Percentiles rank a stretch among this genome's conserved stretches.
phyloP scores from a whole-genome alignment of 1,139 yeast species.

The Blastobotrys capitulatus region DNA sequence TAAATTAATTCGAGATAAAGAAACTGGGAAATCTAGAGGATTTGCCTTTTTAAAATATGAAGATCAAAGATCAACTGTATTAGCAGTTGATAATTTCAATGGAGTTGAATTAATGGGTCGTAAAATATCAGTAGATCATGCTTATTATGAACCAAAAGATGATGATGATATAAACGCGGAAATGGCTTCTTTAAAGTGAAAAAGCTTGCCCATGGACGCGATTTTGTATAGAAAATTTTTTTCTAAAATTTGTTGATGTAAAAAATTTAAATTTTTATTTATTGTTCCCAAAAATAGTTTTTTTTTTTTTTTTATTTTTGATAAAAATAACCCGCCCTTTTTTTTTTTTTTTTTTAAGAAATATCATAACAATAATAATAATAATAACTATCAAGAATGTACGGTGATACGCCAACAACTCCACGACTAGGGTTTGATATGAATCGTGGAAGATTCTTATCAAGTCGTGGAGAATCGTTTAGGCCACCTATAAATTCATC shows the following conservation, averaged over 20 bases:
- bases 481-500: neutral
- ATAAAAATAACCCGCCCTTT: no score
- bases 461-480: neutral
- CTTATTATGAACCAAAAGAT: conserved; percentile 53
- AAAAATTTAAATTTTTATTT: no score
- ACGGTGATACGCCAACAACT: neutral
- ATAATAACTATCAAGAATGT: neutral
- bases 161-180: conserved; percentile 35
- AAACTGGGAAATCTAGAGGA: conserved; percentile 66
- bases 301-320: neutral
- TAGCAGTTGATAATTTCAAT: conserved; percentile 86
- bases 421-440: neutral
- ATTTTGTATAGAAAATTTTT: neutral
- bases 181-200: neutral
- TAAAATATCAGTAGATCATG: conserved; percentile 67
- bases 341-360: neutral
- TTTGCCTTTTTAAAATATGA: conserved; percentile 81
- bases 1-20: conserved; percentile 62
- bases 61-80: conserved; percentile 70
- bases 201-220: no score
- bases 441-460: neutral
- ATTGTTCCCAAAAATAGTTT: neutral
- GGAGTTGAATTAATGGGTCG: conserved; percentile 62
- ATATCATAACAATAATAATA: neutral
- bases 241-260: neutral